Evolutionary conservation across 345 rosid genomes (phyloP), one percentile per base, ranked within the genome.

Genomic region (Anacardium occidentale): DNA sequence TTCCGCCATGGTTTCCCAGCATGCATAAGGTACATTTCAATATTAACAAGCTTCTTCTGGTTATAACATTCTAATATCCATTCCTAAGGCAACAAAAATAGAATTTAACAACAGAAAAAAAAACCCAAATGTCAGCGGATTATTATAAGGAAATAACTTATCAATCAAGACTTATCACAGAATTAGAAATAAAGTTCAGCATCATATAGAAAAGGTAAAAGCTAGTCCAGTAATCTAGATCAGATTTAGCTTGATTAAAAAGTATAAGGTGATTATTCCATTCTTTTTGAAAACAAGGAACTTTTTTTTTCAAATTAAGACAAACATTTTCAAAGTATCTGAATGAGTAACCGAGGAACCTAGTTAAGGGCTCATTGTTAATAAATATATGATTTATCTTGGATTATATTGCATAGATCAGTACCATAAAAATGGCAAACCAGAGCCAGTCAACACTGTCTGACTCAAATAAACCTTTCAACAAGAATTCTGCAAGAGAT

Each of bases 1-100:
- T 72, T 85, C 76, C 90, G 84, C 97, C 99, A 92, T 71, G 97
- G 97, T 71, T 88, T 94, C 71, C 99, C 99, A 59, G 86, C 84
- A 84, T 87, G 88, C 96, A 94, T 84, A 45, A 94, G 84, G 78
- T 90, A 89, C 71, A 79, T 83, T 72, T 89, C 97, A 51, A 94
- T 86, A 76, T 89, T 97, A 29, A 90, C 90, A 47, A 94, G 85
- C 85, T 81, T 90, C 79, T 84, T 89, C 74, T 79, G 87, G 51
- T 62, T 73, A 79, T 90, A 82, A 74, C 97, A 88, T 77, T 94
- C 90, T 22, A 69, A 56, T 86, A 92, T 85, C 98, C 97, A 94
- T 44, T 88, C 98, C 98, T 94, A 79, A 74, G 65, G 64, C 60
- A 26, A 40, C 25, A 64, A 77, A 78, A 73, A 26, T 6, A 68